phyloP scores from a whole-genome alignment of 139 green algal species.

The Axilococcus clingmanii region DNA sequence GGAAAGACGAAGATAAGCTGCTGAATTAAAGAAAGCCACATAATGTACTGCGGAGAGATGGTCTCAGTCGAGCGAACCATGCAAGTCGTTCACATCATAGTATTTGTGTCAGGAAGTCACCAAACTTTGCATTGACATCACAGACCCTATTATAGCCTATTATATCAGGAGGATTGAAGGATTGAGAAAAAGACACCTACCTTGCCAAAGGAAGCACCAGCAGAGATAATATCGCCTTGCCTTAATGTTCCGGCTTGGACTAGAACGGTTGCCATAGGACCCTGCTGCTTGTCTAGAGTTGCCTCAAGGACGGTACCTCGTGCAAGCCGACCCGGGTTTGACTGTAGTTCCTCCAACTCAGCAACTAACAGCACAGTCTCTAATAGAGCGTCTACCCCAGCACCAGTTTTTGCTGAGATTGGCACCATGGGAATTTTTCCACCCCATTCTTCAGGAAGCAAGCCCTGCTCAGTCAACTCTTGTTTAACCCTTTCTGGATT shows the following conservation, averaged over 20 bases:
- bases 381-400: conserved; percentile 69
- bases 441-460: conserved; percentile 96
- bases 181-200: no score
- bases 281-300: conserved; percentile 71
- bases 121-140: background rate
- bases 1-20: conserved; percentile 1
- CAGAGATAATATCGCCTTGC: conserved; percentile 70
- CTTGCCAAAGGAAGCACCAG: conserved; percentile 70
- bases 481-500: conserved; percentile 79
- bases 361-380: conserved; percentile 75
- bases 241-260: conserved; percentile 83
- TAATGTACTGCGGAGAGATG: background rate
- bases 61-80: conserved; percentile 1
- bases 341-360: conserved; percentile 73
- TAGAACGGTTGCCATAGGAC: conserved; percentile 79
- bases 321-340: conserved; percentile 61
- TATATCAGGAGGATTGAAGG: no score
- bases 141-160: no score
- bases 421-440: conserved; percentile 79
- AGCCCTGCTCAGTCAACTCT: conserved; percentile 70
- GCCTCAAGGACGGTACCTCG: conserved; percentile 91
- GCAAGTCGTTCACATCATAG: background rate
- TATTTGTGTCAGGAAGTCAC: conserved; percentile 1
- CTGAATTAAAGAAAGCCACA: background rate
- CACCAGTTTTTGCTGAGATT: conserved; percentile 82